Evolutionary conservation across 2,329 filamentous ascomycete genomes (phyloP).

Genomic region (Aspergillus brasiliensis): DNA sequence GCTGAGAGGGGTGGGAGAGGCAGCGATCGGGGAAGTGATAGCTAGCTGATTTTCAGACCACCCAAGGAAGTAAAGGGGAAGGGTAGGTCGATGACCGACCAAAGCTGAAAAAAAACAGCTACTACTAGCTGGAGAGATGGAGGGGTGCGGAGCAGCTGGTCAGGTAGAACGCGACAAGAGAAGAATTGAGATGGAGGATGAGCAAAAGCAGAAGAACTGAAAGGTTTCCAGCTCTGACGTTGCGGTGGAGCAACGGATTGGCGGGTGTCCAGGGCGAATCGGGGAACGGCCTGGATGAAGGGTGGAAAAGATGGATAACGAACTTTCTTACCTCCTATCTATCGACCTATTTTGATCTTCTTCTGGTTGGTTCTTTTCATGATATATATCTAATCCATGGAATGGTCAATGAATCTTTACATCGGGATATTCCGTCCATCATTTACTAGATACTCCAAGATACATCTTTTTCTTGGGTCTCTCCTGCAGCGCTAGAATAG

Average conservation of each 20-base stretch:
- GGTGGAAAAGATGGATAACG: neutral
- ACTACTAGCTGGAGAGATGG: neutral
- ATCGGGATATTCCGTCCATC: too few relatives aligned
- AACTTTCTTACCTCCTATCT: neutral
- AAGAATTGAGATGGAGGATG: slow-evolving; percentile 1
- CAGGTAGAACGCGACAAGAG: neutral
- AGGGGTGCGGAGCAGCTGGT: neutral
- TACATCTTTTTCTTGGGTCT: too few relatives aligned
- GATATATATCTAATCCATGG: too few relatives aligned
- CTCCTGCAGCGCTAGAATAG: too few relatives aligned
- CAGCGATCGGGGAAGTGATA: neutral
- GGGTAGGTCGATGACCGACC: neutral
- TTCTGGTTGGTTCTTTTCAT: too few relatives aligned
- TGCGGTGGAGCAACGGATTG: slow-evolving; percentile 18
- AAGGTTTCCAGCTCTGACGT: slow-evolving; percentile 21
- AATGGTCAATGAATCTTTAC: too few relatives aligned
- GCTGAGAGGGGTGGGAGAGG: neutral
- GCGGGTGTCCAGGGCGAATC: slow-evolving; percentile 5
- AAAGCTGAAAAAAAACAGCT: neutral
- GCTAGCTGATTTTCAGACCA: neutral
- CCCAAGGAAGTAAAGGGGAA: neutral
- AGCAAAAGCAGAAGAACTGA: neutral
- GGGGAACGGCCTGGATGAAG: neutral
- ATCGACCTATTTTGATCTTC: too few relatives aligned
- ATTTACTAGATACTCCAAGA: too few relatives aligned